Percentiles rank a stretch among this genome's conserved stretches.
phyloP scores from a whole-genome alignment of 1,284 basidiomycete species.

The Inonotus hispidus region DNA sequence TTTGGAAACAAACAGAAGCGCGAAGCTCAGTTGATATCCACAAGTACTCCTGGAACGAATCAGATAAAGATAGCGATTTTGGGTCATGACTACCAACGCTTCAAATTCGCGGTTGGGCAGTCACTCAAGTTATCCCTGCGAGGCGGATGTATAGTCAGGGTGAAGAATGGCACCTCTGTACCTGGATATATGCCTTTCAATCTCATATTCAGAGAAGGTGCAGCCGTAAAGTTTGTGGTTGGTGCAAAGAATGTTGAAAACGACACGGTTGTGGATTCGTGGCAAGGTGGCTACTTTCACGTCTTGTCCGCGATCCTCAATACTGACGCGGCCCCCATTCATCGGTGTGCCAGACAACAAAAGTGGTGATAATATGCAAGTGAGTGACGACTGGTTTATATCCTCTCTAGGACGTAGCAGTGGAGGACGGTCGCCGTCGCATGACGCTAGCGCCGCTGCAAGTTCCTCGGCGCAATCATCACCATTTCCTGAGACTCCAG shows the following conservation, averaged over 20 bases:
- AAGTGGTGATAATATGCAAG: background rate
- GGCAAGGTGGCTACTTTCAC: constrained; percentile 5
- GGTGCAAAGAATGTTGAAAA: background rate
- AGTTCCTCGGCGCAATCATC: background rate
- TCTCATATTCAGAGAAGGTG: constrained; percentile 10
- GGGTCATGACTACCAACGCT: background rate
- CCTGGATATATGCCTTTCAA: constrained; percentile 9
- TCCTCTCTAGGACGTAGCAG: background rate
- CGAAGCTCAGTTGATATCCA: background rate
- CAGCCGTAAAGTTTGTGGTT: background rate
- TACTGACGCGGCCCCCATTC: background rate
- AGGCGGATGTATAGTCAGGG: background rate
- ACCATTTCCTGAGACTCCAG: constrained; percentile 7
- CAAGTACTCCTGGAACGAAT: background rate
- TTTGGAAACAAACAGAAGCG: background rate
- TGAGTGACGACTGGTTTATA: constrained; percentile 9
- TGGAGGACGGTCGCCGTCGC: background rate
- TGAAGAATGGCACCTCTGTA: constrained; percentile 3
- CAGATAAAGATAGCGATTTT: constrained; percentile 6
- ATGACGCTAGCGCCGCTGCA: background rate
- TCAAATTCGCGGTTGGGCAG: constrained; percentile 5
- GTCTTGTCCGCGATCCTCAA: background rate
- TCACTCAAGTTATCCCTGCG: constrained; percentile 5
- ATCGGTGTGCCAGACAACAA: background rate
- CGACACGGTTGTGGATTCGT: constrained; percentile 9